These are phyloP conservation scores for Sphaerulina musiva DNA, from an alignment of 2,329 filamentous ascomycete species.

Conservation along the genomic window DNA sequence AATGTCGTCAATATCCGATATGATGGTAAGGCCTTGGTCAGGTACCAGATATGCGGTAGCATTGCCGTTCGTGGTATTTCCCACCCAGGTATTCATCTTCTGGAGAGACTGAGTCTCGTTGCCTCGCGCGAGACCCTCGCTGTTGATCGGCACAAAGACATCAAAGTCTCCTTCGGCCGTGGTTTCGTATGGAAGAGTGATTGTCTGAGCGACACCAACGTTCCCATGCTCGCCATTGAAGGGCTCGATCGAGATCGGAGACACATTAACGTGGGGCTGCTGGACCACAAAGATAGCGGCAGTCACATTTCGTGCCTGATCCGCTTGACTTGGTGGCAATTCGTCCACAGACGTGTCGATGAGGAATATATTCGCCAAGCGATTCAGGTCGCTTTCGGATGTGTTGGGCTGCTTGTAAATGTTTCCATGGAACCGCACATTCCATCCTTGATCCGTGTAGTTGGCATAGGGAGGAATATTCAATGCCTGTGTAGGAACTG, in stretches of 20 bases:
- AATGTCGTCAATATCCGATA: conserved; percentile 76
- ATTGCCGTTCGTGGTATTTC: conserved; percentile 60
- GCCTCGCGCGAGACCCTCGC: conserved; percentile 55
- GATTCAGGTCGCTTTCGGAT: conserved; percentile 56
- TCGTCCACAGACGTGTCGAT: conserved; percentile 57
- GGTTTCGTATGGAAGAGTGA: conserved; percentile 60
- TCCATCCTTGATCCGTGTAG: conserved; percentile 72
- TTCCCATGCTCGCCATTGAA: conserved; percentile 45
- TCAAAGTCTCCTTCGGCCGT: conserved; percentile 67
- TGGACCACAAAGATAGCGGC: conserved; percentile 69
- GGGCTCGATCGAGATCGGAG: conserved; percentile 56
- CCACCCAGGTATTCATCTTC: conserved; percentile 60
- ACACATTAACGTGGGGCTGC: conserved; percentile 57
- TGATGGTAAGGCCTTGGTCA: conserved; percentile 60
- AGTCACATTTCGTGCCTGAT: conserved; percentile 67
- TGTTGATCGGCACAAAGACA: conserved; percentile 58
- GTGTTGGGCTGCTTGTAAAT: conserved; percentile 74
- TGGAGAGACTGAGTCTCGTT: conserved; percentile 61
- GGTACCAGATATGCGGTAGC: conserved; percentile 72
- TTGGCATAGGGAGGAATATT: conserved; percentile 65
- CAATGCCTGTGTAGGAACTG: conserved; percentile 62
- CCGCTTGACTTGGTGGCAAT: conserved; percentile 54
- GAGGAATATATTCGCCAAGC: conserved; percentile 64
- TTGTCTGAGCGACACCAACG: conserved; percentile 49
- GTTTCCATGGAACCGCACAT: conserved; percentile 68